A percentile compares a stretch with the other conserved stretches of the same genome.
Conservation (phyloP, 2,329 filamentous ascomycete species). For the Phialophora verrucosa region DNA sequence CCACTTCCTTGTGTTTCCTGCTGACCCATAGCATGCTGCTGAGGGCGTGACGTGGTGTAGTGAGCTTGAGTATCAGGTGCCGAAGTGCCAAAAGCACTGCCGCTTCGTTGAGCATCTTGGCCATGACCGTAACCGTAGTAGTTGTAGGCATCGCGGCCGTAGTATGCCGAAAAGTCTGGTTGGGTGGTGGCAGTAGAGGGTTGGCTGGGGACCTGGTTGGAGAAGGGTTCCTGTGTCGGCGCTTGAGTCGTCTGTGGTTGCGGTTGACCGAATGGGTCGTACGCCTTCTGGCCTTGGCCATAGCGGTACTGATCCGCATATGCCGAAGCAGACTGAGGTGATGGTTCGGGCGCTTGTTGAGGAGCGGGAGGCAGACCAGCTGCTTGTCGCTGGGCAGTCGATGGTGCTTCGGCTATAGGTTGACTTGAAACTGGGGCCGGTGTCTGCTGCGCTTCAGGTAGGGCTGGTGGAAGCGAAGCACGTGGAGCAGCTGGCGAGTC, state of each 20-base stretch:
- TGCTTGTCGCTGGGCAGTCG: constrained; percentile 63
- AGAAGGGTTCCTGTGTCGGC: constrained; percentile 67
- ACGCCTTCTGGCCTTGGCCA: constrained; percentile 71
- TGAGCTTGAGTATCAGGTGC: constrained; percentile 65
- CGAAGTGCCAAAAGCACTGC: constrained; percentile 71
- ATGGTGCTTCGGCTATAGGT: constrained; percentile 47
- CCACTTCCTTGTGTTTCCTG: constrained; percentile 81
- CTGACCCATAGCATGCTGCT: constrained; percentile 71
- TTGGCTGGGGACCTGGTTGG: constrained; percentile 63
- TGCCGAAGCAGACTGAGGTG: constrained; percentile 53
- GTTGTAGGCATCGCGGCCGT: constrained; percentile 78
- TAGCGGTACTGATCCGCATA: constrained; percentile 58
- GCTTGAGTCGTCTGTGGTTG: constrained; percentile 63
- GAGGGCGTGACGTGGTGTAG: constrained; percentile 71
- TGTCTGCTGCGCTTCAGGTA: constrained; percentile 50
- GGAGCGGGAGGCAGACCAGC: constrained; percentile 67
- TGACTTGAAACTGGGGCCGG: constrained; percentile 46
- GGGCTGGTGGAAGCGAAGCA: constrained; percentile 80
- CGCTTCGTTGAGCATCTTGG: constrained; percentile 79
- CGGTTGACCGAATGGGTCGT: constrained; percentile 73
- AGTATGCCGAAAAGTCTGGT: constrained; percentile 81
- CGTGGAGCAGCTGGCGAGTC: constrained; percentile 89
- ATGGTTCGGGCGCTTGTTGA: constrained; percentile 52
- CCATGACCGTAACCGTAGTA: constrained; percentile 73
- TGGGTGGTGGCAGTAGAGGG: constrained; percentile 66